Evolutionary conservation across 2,329 filamentous ascomycete species (phyloP).

Genomic region (Thermothelomyces thermophilus): DNA sequence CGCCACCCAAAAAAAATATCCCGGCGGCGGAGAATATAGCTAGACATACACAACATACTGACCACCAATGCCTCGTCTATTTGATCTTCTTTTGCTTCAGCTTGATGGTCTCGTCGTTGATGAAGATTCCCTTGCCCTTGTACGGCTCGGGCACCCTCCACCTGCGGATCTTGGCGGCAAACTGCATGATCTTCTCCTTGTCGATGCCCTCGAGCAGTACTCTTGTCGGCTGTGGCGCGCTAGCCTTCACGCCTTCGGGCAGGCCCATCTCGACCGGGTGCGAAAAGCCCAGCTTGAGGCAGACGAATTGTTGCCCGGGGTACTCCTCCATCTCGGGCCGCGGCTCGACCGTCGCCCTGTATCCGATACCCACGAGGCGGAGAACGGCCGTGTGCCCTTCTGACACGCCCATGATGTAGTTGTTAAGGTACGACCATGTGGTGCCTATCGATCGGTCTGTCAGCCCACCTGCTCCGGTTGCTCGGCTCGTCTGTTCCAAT

Average conservation of each 20-base stretch:
- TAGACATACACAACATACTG: constrained; percentile 19
- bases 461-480: constrained; percentile 9
- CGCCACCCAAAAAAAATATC: neutral
- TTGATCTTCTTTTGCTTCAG: constrained; percentile 98
- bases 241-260: constrained; percentile 75
- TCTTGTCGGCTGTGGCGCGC: constrained; percentile 81
- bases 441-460: constrained; percentile 62
- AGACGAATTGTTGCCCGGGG: constrained; percentile 80
- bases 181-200: constrained; percentile 80
- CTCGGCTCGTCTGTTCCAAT: too few relatives aligned
- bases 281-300: constrained; percentile 91
- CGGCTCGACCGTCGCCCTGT: constrained; percentile 79
- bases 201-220: constrained; percentile 85
- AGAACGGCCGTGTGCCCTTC: constrained; percentile 94
- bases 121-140: constrained; percentile 98
- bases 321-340: constrained; percentile 67
- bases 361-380: constrained; percentile 89
- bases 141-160: constrained; percentile 96
- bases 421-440: constrained; percentile 80
- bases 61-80: constrained; percentile 39
- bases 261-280: constrained; percentile 89
- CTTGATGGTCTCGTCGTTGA: constrained; percentile 96
- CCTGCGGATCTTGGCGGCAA: constrained; percentile 78
- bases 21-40: constrained; percentile 7
- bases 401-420: constrained; percentile 86